A percentile compares a stretch with the other conserved stretches of the same genome.
phyloP scores from a whole-genome alignment of 352 stramenopile species.

The Pythium phragmiticola region DNA sequence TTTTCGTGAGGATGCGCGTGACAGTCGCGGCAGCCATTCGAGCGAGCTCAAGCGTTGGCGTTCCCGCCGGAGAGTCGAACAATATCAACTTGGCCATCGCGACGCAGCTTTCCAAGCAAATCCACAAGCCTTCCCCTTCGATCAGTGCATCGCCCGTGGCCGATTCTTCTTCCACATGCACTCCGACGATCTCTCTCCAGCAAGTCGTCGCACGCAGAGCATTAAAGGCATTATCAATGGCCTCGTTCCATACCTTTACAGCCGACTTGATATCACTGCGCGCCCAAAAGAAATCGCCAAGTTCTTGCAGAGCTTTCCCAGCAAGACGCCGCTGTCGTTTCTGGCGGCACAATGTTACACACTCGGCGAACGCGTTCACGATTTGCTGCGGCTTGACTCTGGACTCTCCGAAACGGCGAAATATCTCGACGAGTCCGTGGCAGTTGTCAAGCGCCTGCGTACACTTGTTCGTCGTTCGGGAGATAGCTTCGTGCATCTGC shows the following conservation, averaged over 20 bases:
- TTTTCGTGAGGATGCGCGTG: constrained; percentile 47
- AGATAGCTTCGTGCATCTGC: constrained; percentile 25
- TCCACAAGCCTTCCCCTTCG: constrained; percentile 56
- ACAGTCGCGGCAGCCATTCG: constrained; percentile 65
- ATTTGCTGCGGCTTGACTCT: constrained; percentile 31
- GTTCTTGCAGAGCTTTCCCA: constrained; percentile 62
- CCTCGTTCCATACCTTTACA: constrained; percentile 68
- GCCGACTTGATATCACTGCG: constrained; percentile 39
- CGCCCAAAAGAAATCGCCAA: constrained; percentile 71
- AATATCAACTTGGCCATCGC: constrained; percentile 59
- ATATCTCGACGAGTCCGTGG: constrained; percentile 48
- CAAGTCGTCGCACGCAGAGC: constrained; percentile 40
- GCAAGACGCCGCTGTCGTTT: constrained; percentile 62
- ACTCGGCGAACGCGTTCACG: constrained; percentile 42
- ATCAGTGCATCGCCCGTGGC: constrained; percentile 28
- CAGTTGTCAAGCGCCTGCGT: constrained; percentile 50
- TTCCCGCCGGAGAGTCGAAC: constrained; percentile 32
- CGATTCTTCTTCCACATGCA: constrained; percentile 25
- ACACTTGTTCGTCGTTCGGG: constrained; percentile 56
- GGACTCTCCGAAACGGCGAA: constrained; percentile 27
- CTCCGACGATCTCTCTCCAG: constrained; percentile 53
- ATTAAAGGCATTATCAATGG: constrained; percentile 71
- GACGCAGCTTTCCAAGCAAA: constrained; percentile 49
- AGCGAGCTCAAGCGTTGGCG: constrained; percentile 56
- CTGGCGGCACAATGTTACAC: constrained; percentile 54